Evolutionary conservation across 2,329 filamentous ascomycete genomes (phyloP).

Genomic region (Apiospora aurea): DNA sequence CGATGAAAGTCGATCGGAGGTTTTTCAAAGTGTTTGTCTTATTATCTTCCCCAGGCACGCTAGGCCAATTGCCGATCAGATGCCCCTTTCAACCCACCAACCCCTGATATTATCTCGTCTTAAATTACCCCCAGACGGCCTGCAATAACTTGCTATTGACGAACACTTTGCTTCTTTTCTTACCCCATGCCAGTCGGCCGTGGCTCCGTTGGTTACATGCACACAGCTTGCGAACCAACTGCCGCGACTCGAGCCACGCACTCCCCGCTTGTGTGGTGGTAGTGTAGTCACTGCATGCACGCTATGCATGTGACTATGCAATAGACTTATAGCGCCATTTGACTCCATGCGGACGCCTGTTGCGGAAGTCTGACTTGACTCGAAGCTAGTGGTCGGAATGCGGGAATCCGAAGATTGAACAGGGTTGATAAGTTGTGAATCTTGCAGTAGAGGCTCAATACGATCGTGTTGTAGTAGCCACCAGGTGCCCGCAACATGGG

Average conservation of each 20-base stretch:
- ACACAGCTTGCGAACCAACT: conserved; percentile 11
- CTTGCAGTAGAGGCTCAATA: neutral
- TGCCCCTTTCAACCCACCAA: neutral
- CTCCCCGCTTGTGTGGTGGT: neutral
- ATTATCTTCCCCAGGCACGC: neutral
- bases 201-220: conserved; percentile 2
- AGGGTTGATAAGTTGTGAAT: neutral
- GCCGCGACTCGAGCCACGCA: conserved; percentile 14
- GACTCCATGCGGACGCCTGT: neutral
- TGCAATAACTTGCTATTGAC: neutral
- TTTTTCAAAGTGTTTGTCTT: neutral
- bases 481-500: neutral
- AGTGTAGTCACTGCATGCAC: conserved; percentile 1
- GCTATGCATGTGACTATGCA: conserved; percentile 7
- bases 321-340: neutral
- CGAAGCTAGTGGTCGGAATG: conserved; percentile 4
- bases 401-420: neutral
- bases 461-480: neutral
- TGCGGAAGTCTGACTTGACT: neutral
- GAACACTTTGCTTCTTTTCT: neutral
- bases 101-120: neutral
- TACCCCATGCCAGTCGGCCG: neutral
- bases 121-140: conserved; percentile 2
- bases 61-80: conserved; percentile 11
- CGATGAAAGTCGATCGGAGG: neutral